phyloP scores from a whole-genome alignment of 495 filamentous ascomycete species.

The Aspergillus asperescens region DNA sequence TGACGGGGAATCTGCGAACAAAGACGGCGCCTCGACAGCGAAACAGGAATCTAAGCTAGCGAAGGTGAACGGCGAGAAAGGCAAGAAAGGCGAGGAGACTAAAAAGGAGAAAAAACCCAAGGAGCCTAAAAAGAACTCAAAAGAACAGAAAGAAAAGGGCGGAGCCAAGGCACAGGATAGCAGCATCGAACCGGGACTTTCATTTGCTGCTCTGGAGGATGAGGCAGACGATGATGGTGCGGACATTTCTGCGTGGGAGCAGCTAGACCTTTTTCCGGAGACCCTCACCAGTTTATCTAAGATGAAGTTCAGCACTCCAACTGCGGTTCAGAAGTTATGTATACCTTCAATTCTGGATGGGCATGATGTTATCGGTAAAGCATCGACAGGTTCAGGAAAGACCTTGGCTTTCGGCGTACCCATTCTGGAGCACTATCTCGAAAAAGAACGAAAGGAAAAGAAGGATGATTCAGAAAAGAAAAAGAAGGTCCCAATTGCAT shows the following conservation, averaged over 20 bases:
- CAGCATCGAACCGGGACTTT: conserved; percentile 29
- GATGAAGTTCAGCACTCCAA: conserved; percentile 73
- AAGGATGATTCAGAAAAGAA: conserved; percentile 23
- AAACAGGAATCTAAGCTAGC: conserved; percentile 17
- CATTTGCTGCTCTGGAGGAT: conserved; percentile 39
- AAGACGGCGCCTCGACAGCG: conserved; percentile 18
- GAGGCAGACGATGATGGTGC: conserved; percentile 42
- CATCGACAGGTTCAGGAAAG: conserved; percentile 95
- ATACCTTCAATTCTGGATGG: conserved; percentile 81
- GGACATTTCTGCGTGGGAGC: conserved; percentile 67
- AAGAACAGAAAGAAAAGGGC: conserved; percentile 31
- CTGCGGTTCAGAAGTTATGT: conserved; percentile 66
- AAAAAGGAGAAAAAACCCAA: conserved; percentile 32
- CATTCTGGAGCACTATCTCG: conserved; percentile 46
- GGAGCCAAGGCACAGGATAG: conserved; percentile 13
- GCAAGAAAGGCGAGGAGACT: conserved; percentile 30
- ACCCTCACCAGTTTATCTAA: conserved; percentile 69
- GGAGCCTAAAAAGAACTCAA: conserved; percentile 26
- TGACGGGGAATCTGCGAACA: conserved; percentile 33
- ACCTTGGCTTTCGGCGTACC: conserved; percentile 84
- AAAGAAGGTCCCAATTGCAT: conserved; percentile 55
- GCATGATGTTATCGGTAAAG: conserved; percentile 88
- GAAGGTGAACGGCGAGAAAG: conserved; percentile 18
- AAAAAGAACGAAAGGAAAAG: conserved; percentile 21
- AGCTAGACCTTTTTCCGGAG: conserved; percentile 61